A percentile compares a stretch with the other conserved stretches of the same genome.
Evolutionary conservation across 768 basidiomycete genomes (phyloP).

Genomic region (Leucocoprinus leucothites): DNA sequence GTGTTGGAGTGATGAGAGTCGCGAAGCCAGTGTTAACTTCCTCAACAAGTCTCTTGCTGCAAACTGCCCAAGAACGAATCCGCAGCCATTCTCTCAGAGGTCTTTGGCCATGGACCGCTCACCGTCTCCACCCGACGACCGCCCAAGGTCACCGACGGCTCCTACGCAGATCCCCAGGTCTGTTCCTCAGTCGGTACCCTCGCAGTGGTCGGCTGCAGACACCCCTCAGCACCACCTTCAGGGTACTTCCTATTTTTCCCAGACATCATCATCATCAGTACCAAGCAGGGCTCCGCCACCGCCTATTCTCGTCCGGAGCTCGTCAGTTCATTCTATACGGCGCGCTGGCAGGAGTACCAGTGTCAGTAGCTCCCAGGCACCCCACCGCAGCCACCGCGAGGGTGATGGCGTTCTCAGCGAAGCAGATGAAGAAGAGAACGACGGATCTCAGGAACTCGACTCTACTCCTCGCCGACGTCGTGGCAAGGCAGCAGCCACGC

Average conservation of each 20-base stretch:
- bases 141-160: slow-evolving; percentile 42
- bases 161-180: slow-evolving; percentile 18
- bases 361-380: slow-evolving; percentile 52
- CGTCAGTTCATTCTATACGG: slow-evolving; percentile 49
- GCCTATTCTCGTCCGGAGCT: slow-evolving; percentile 43
- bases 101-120: slow-evolving; percentile 35
- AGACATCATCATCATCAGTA: slow-evolving; percentile 34
- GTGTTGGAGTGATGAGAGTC: neutral
- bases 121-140: slow-evolving; percentile 40
- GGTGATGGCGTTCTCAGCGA: slow-evolving; percentile 45
- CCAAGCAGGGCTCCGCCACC: slow-evolving; percentile 42
- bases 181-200: slow-evolving; percentile 53
- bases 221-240: slow-evolving; percentile 64
- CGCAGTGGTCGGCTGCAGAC: slow-evolving; percentile 57
- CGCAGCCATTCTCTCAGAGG: neutral
- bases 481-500: slow-evolving; percentile 42
- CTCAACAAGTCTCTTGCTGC: neutral
- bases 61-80: neutral
- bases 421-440: slow-evolving; percentile 46
- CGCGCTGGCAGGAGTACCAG: slow-evolving; percentile 58
- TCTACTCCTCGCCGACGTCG: slow-evolving; percentile 20
- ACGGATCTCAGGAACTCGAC: slow-evolving; percentile 3
- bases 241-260: slow-evolving; percentile 65
- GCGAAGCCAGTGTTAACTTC: neutral
- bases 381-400: slow-evolving; percentile 42